Evolutionary conservation across 805 yeast species (phyloP).

Genomic region (Candida bentonensis): DNA sequence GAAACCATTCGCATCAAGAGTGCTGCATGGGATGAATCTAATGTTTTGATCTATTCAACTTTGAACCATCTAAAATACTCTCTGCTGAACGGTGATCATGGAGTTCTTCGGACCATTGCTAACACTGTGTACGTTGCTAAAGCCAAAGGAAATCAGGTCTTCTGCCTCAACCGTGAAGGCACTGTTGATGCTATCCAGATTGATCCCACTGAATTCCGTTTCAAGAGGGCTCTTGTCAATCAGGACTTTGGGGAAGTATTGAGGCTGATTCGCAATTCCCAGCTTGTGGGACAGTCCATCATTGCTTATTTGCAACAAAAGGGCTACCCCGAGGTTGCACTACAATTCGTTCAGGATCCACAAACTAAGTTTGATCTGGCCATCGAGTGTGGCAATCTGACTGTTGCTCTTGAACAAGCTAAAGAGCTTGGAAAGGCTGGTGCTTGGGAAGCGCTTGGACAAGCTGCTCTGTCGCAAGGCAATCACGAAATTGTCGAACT

Average conservation of each 20-base stretch:
- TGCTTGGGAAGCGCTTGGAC: conserved; percentile 72
- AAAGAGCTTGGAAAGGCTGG: conserved; percentile 49
- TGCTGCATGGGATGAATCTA: conserved; percentile 94
- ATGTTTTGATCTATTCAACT: conserved; percentile 85
- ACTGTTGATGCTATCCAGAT: conserved; percentile 63
- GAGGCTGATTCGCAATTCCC: conserved; percentile 74
- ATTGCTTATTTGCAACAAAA: conserved; percentile 87
- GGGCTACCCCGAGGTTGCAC: conserved; percentile 95
- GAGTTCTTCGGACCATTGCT: conserved; percentile 84
- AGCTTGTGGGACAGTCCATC: conserved; percentile 92
- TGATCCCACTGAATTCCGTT: conserved; percentile 95
- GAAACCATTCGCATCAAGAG: conserved; percentile 94
- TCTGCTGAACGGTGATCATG: conserved; percentile 84
- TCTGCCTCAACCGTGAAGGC: conserved; percentile 75
- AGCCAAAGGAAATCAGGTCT: conserved; percentile 57
- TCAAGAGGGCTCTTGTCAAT: conserved; percentile 83
- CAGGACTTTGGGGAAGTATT: conserved; percentile 85
- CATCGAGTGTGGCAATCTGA: conserved; percentile 79
- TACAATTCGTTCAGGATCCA: conserved; percentile 92
- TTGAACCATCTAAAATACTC: conserved; percentile 92
- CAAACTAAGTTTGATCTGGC: conserved; percentile 94
- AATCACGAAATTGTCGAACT: conserved; percentile 73
- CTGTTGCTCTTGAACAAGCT: conserved; percentile 83
- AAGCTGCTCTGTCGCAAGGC: conserved; percentile 84
- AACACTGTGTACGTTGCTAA: conserved; percentile 72